These are phyloP conservation scores for Aspergillus sp. DNA, from an alignment of 2,329 filamentous ascomycete species.

Conservation along the genomic window DNA sequence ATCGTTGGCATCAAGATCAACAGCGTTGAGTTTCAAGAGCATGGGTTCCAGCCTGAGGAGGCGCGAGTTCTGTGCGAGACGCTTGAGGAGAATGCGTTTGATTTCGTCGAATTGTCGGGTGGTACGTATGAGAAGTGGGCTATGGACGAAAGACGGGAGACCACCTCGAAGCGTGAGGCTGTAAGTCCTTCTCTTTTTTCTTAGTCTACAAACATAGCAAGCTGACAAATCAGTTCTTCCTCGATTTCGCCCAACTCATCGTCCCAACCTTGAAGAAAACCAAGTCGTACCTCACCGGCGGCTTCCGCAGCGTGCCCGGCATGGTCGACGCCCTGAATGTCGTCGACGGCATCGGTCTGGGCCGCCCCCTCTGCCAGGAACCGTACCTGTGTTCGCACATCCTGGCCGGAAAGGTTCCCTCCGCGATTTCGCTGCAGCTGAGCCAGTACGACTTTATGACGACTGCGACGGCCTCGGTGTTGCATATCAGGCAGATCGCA, in stretches of 20 bases:
- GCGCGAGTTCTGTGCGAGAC: conserved; percentile 35
- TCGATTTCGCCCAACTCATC: conserved; percentile 54
- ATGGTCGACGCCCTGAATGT: conserved; percentile 52
- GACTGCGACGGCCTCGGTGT: conserved; percentile 40
- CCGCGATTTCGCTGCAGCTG: conserved; percentile 57
- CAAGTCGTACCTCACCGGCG: conserved; percentile 53
- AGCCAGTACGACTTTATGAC: conserved; percentile 83
- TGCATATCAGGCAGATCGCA: conserved; percentile 18
- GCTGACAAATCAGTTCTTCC: conserved; percentile 41
- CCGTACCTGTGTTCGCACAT: conserved; percentile 25
- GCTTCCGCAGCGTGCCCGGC: conserved; percentile 48
- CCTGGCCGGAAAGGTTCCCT: conserved; percentile 27
- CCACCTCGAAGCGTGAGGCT: conserved; percentile 50
- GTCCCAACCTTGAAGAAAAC: conserved; percentile 44
- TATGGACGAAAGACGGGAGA: conserved; percentile 48
- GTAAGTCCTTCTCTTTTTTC: background rate
- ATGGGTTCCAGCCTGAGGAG: conserved; percentile 40
- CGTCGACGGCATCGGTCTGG: conserved; percentile 56
- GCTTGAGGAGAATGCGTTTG: conserved; percentile 24
- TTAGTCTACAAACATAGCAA: too few relatives aligned
- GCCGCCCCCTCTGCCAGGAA: conserved; percentile 47
- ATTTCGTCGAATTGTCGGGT: conserved; percentile 51
- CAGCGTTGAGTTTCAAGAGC: conserved; percentile 47
- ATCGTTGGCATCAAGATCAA: background rate
- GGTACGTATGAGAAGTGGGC: conserved; percentile 53